Evolutionary conservation across 176 grass and related monocot genomes (phyloP), one percentile per base, ranked within the genome.

Genomic region (Thinopyrum elongatum): DNA sequence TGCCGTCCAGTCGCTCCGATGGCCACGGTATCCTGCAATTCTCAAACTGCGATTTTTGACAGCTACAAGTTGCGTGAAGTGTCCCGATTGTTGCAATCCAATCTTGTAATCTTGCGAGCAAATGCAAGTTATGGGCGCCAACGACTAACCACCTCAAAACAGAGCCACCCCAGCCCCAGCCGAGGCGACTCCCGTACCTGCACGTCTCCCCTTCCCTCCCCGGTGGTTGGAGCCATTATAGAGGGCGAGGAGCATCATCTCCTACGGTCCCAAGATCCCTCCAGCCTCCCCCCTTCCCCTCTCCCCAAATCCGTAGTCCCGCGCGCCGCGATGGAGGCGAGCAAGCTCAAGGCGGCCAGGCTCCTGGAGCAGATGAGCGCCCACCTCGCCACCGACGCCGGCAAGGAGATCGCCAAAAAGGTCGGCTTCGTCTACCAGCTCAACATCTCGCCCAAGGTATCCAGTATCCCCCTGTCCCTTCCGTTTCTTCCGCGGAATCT

Each of bases 381-480:
- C 21, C 90, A 92, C 82, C 86, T 98, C 39, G 79, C 86, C 82
- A 92, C 93, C 62, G 90, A 88, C 59, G 93, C 86, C 23, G 86
- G 94, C 57, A 91, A 95, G 85, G 87, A 82, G 35, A 47, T 98
- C 69, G 89, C 68, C 84, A 63, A 91, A 58, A 98, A 95, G 84
- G 66, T 98, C 78, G 93, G 92, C 42, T 87, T 92, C 84, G 86
- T 98, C 29, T 98, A 95, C 86, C 92, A 98, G 39, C 91, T 98
- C 78, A 92, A 98, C 86, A 89, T 98, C 83, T 70, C 93, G 4
- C 93, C 96, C 44, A 95, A 95, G 96, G 91, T 94, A 57, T 8
- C 23, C 17, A 16, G 19, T 0, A 57, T 22, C 55, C 1, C 2
- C 21, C 11, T 35, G 13, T 12, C 12, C 35, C 46, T 3, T 35